Base-by-base conservation (phyloP, 768 basidiomycete species). In the Tremella mesenterica region DNA sequence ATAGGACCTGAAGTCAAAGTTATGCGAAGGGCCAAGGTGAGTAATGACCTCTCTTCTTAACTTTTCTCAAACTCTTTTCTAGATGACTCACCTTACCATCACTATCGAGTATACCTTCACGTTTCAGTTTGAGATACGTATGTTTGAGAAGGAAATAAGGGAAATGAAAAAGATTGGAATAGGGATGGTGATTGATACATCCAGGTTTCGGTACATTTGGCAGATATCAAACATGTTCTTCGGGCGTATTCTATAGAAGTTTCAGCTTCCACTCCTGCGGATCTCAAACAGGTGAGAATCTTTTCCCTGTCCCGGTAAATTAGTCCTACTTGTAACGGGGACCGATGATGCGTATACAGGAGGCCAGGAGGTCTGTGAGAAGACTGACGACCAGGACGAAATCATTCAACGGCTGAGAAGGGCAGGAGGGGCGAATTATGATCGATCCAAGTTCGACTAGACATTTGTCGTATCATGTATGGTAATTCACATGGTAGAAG, bases 131-230 rank as follows among this genome's bases (percentile, higher is more conserved):
- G n/a, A n/a, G n/a, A n/a, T n/a, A n/a, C n/a, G n/a, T n/a, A n/a
- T n/a, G n/a, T n/a, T n/a, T n/a, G n/a, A 44, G 16, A n/a, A 33
- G 21, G 21, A 18, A 21, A 10, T 10, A 21, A 21, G 43, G 43
- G 43, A 21, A 21, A 21, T 10, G 12, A 25, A 9, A 13, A 29
- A 10, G 33, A 28, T 45, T 16, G 44, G 4, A 26, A n/a, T 25
- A 4, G 6, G 18, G 43, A 21, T 21, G 10, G 25, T 4, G 44
- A n/a, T 25, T 45, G 44, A 45, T 5, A 36, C 6, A 7, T 6
- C n/a, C 63, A 92, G 89, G 86, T 93, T 67, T 93, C 91, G 54
- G 90, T 96, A 3, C 91, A 96, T 68, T 68, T 83, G 23, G 85
- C 86, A 59, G 84, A 89, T 75, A 88, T 95, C 74, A 93, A 95